phyloP scores from a whole-genome alignment of 2,329 filamentous ascomycete genomes.

The Xylaria sp. region DNA sequence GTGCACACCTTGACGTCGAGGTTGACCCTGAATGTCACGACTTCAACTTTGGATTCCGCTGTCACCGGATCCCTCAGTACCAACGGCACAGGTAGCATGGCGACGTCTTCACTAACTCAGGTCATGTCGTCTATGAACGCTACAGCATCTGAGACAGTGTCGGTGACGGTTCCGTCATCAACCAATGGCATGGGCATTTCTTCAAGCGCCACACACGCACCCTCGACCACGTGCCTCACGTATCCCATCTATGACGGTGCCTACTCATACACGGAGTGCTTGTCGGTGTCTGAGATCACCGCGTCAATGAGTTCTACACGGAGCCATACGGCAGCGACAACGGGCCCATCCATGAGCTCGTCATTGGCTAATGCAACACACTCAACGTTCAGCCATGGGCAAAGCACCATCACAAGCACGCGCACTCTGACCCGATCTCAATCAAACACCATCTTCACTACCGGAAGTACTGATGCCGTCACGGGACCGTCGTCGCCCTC shows the following conservation, averaged over 20 bases:
- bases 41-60: constrained; percentile 16
- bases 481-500: constrained; percentile 7
- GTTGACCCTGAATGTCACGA: constrained; percentile 11
- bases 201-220: constrained; percentile 9
- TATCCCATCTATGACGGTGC: constrained; percentile 21
- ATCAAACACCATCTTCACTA: constrained; percentile 10
- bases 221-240: constrained; percentile 22
- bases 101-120: constrained; percentile 1
- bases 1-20: constrained; percentile 13
- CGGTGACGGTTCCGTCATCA: constrained; percentile 1
- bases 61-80: constrained; percentile 14
- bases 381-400: not conserved
- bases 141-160: constrained; percentile 9
- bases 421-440: constrained; percentile 6
- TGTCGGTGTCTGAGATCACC: constrained; percentile 14
- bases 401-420: constrained; percentile 9
- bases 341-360: not conserved
- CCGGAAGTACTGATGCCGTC: constrained; percentile 15
- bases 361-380: not conserved
- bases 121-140: constrained; percentile 6
- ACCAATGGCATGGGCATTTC: not conserved
- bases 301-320: constrained; percentile 3
- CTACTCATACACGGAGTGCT: constrained; percentile 24
- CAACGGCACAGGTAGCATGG: not conserved
- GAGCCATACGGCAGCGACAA: not conserved